Conservation (phyloP, 2,329 filamentous ascomycete genomes). For the Scolecobasidium constrictum region DNA sequence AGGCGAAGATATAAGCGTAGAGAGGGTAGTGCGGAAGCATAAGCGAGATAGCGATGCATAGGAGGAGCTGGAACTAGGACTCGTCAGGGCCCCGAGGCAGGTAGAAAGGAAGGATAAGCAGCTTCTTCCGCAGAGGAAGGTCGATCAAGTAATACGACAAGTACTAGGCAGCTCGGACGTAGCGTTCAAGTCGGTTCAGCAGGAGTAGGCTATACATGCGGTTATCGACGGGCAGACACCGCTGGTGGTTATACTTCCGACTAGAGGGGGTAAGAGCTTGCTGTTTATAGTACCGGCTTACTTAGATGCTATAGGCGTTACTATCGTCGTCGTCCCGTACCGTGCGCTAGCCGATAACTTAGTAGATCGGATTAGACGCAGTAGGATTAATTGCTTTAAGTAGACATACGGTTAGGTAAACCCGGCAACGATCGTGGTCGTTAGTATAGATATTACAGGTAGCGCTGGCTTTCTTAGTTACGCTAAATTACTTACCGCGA, state of each 20-base stretch:
- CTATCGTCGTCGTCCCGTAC: slow-evolving; percentile 15
- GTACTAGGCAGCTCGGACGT: slow-evolving; percentile 10
- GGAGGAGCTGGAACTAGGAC: no score
- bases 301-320: slow-evolving; percentile 13
- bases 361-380: slow-evolving; percentile 7
- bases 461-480: slow-evolving; percentile 13
- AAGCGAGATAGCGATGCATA: no score
- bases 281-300: slow-evolving; percentile 15
- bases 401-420: neutral
- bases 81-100: no score
- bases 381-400: slow-evolving; percentile 2
- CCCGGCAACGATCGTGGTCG: neutral
- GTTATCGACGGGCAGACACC: slow-evolving; percentile 12
- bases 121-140: no score
- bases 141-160: slow-evolving; percentile 8
- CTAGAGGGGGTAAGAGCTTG: slow-evolving; percentile 16
- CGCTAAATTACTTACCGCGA: slow-evolving; percentile 8
- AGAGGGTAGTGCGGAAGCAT: no score
- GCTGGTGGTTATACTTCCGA: slow-evolving; percentile 15
- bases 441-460: slow-evolving; percentile 10
- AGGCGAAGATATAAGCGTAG: no score
- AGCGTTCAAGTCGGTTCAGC: slow-evolving; percentile 11
- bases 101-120: no score
- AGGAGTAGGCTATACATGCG: slow-evolving; percentile 12
- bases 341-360: slow-evolving; percentile 13